phyloP scores from a whole-genome alignment of 1,284 basidiomycete species.

The Cryptococcus jaspeensis region DNA sequence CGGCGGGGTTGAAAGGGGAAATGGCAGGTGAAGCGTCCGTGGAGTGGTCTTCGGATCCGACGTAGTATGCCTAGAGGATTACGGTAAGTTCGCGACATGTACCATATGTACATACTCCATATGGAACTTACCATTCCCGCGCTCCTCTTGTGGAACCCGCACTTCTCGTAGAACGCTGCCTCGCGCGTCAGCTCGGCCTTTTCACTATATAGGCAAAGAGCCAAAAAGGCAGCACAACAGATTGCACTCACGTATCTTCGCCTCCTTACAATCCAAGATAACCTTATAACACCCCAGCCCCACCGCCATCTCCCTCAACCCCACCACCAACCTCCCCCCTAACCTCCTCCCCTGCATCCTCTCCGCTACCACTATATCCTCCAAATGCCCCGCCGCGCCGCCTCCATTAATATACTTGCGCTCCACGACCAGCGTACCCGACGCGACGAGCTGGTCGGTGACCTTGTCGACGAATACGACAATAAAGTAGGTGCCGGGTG shows the following conservation, averaged over 20 bases:
- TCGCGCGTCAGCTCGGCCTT: background rate
- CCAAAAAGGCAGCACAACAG: constrained; percentile 5
- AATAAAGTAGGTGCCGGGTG: constrained; percentile 68
- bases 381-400: constrained; percentile 84
- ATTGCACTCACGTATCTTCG: constrained; percentile 75
- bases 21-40: constrained; percentile 1
- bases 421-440: constrained; percentile 82
- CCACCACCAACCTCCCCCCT: constrained; percentile 79
- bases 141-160: constrained; percentile 57
- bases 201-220: background rate
- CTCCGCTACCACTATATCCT: constrained; percentile 90
- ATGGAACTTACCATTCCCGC: constrained; percentile 10
- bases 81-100: background rate
- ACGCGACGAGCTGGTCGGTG: constrained; percentile 77
- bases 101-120: background rate
- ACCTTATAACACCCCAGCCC: constrained; percentile 85
- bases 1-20: background rate
- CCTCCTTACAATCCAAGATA: constrained; percentile 87
- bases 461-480: constrained; percentile 76
- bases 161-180: constrained; percentile 93
- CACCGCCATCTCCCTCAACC: constrained; percentile 75
- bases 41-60: background rate
- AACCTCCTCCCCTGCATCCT: constrained; percentile 77
- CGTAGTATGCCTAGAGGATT: constrained; percentile 30
- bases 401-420: constrained; percentile 84